phyloP scores from a whole-genome alignment of 78 protist genomes.

The Dictyostelium discoideum region DNA sequence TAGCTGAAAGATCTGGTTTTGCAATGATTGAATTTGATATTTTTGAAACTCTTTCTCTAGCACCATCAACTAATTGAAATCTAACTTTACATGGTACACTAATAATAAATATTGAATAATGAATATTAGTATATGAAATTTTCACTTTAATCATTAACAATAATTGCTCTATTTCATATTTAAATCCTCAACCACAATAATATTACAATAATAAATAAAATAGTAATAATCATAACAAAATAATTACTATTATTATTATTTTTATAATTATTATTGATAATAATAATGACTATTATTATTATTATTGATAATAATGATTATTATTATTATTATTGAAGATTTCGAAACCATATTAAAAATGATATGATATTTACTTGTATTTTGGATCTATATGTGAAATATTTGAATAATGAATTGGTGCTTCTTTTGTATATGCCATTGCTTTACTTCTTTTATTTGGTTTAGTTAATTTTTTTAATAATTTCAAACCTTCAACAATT shows the following conservation, averaged over 20 bases:
- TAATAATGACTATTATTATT: not conserved
- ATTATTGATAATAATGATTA: not conserved
- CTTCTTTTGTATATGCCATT: conserved; percentile 64
- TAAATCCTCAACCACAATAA: not conserved
- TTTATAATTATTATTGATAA: no score
- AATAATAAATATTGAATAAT: no score
- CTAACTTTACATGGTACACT: conserved; percentile 55
- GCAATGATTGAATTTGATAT: conserved; percentile 41
- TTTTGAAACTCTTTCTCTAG: conserved; percentile 66
- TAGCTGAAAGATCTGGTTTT: conserved; percentile 34
- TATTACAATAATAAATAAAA: not conserved
- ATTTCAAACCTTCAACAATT: conserved; percentile 73
- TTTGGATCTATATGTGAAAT: conserved; percentile 65
- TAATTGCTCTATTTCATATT: no score
- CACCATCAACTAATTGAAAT: conserved; percentile 72
- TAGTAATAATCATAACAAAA: not conserved
- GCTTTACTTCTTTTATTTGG: conserved; percentile 24
- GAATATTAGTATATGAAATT: no score
- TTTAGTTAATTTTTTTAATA: conserved; percentile 41
- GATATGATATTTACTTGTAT: conserved; percentile 9
- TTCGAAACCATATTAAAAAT: no score
- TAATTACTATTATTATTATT: no score
- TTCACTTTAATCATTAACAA: no score
- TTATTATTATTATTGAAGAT: not conserved
- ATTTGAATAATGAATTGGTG: conserved; percentile 78